Evolutionary conservation across 1,284 basidiomycete genomes (phyloP).

Genomic region (Rhizoctonia solani): DNA sequence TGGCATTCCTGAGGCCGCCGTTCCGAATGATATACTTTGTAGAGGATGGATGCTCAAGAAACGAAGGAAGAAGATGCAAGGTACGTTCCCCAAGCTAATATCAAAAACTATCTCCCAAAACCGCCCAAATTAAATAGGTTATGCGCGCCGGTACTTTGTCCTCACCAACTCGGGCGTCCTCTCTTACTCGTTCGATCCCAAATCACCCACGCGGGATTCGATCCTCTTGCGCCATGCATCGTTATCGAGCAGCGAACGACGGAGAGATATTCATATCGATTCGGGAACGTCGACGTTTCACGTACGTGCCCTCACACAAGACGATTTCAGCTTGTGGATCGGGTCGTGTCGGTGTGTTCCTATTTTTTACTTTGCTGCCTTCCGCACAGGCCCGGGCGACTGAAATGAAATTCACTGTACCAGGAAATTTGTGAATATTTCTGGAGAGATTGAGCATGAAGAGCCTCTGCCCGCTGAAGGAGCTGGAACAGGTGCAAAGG

Average conservation of each 20-base stretch:
- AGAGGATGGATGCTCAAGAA: constrained; percentile 80
- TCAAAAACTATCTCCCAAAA: neutral
- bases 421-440: constrained; percentile 39
- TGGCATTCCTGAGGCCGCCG: constrained; percentile 12
- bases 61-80: constrained; percentile 82
- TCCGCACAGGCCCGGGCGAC: no score
- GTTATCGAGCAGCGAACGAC: constrained; percentile 66
- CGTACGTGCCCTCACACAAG: constrained; percentile 68
- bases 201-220: constrained; percentile 70
- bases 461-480: neutral
- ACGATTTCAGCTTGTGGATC: constrained; percentile 78
- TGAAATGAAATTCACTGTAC: neutral
- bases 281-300: constrained; percentile 76
- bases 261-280: constrained; percentile 78
- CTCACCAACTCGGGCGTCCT: constrained; percentile 68
- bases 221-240: constrained; percentile 69
- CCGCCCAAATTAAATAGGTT: constrained; percentile 55
- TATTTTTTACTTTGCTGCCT: neutral
- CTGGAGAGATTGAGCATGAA: constrained; percentile 19
- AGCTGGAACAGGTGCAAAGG: neutral
- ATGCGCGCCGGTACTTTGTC: constrained; percentile 78
- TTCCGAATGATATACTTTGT: constrained; percentile 31
- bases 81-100: constrained; percentile 50
- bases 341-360: constrained; percentile 62
- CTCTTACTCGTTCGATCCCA: constrained; percentile 68